Conservation (phyloP, 257 asterid genomes). For the Rehmannia glutinosa region DNA sequence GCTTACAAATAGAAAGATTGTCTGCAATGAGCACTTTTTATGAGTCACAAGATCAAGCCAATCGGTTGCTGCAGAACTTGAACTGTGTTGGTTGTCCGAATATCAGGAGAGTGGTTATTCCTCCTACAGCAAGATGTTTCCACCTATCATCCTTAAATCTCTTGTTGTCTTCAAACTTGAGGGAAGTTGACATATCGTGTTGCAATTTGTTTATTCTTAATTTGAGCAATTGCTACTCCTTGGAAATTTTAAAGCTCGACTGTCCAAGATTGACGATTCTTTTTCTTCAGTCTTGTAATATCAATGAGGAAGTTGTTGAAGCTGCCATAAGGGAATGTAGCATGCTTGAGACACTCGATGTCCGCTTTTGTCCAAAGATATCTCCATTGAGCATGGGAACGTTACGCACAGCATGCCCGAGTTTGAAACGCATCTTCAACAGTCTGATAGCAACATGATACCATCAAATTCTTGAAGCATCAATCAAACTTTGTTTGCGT, state of each 20-base stretch:
- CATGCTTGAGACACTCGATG: conserved; percentile 84
- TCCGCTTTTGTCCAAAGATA: conserved; percentile 83
- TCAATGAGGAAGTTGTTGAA: conserved; percentile 62
- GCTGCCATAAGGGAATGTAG: conserved; percentile 53
- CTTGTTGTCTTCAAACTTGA: conserved; percentile 60
- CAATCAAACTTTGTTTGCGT: no score
- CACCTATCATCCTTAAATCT: conserved; percentile 61
- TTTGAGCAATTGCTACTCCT: conserved; percentile 69
- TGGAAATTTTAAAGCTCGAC: conserved; percentile 62
- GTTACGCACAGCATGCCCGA: conserved; percentile 56
- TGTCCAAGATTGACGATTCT: conserved; percentile 78
- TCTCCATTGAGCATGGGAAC: conserved; percentile 45
- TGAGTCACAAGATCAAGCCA: conserved; percentile 20
- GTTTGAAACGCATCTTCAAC: conserved; percentile 71
- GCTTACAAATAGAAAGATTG: conserved; percentile 23
- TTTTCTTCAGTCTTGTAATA: conserved; percentile 76
- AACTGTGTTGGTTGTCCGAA: conserved; percentile 80
- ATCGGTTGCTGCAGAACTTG: conserved; percentile 61
- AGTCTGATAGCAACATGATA: conserved; percentile 43
- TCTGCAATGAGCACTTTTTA: conserved; percentile 20
- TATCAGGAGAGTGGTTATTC: conserved; percentile 66
- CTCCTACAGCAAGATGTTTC: conserved; percentile 51
- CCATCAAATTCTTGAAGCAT: background rate
- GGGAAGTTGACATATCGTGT: conserved; percentile 73
- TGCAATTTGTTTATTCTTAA: conserved; percentile 59